Evolutionary conservation across 1,139 yeast species (phyloP), one percentile per base, ranked within the genome.

Genomic region (Nadsonia commutata): DNA sequence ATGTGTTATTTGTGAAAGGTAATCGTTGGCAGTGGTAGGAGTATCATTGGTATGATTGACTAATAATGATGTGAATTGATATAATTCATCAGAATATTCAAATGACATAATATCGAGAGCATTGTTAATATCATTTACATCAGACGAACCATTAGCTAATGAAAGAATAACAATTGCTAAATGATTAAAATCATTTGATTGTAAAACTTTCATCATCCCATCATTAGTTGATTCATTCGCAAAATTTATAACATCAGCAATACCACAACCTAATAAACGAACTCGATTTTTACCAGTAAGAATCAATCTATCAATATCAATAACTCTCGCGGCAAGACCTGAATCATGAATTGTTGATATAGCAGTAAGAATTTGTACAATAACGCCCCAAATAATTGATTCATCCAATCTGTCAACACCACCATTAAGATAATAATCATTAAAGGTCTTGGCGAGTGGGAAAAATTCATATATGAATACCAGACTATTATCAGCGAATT

Each of bases 361-460:
- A 0, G 86, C 95, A 52, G 74, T 73, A 7, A 80, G 66, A 27
- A 90, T 61, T 62, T 90, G 97, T 20, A 78, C 70, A 44, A 82
- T 62, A 55, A 84, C 83, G 31, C 64, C 63, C 96, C 96, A 88
- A 43, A 90, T 61, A 18, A 74, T 57, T 17, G 76, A 73, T 56
- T 80, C 90, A 0, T 80, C 75, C 2, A 84, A 40, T 17, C 45
- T 46, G 38, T 42, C 39, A 1, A 48, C 48, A 50, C 46, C 60
- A 47, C 51, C 58, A 40, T 67, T 65, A 56, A 77, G 68, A 57
- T 76, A 79, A 7, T 64, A 57, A 47, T 78, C 83, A 47, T 67
- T 63, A 38, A 82, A 60, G 2, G 86, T 78, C 43, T 63, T 63
- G 1, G 85, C 68, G 44, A 72, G 63, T 21, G 94, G 90, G 56